Evolutionary conservation across 176 grass and related monocot genomes (phyloP), one percentile per base, ranked within the genome.

Genomic region (Carex littledalei): DNA sequence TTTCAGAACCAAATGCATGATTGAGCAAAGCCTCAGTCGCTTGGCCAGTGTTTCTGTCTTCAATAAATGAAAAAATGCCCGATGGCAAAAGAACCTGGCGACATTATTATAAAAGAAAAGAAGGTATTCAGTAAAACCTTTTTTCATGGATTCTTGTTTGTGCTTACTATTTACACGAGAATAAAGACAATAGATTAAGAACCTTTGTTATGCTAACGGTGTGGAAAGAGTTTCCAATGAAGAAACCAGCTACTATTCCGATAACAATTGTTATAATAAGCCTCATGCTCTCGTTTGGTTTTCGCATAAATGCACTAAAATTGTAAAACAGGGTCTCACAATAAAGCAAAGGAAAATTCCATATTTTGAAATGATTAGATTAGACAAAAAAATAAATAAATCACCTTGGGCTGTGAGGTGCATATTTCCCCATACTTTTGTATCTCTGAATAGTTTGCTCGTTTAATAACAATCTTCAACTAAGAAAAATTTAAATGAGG

Each of bases 151-250:
- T 18, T 78, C 0, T 32, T 56, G 24, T 9, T 68, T 64, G 49
- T 22, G 24, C 54, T 50, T 83, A 54, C 16, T 31, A 49, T 83
- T 18, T 66, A 20, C 29, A 83, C 8, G 6, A 83, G 37, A 49
- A 17, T 16, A 83, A 83, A 45, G 2, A 8, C 9, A 50, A 68
- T 55, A 58, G n/a, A 69, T 59, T 5, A 32, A 67, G 63, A 81
- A 86, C 85, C 75, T 86, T 81, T 26, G 85, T 72, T 81, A 81
- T 81, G 85, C 76, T 81, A 72, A 81, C 63, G 29, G 77, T 54
- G 34, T 43, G 73, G 52, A 69, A 81, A 60, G 85, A 86, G 32
- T 81, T 70, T 7, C 75, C 85, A 67, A 86, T 69, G 57, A 86
- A 72, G 75, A 80, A 86, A 81, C 85, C 85, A 56, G 65, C 24